Conservation (phyloP, 176 grass and related monocot species). For the Paspalum notatum region DNA sequence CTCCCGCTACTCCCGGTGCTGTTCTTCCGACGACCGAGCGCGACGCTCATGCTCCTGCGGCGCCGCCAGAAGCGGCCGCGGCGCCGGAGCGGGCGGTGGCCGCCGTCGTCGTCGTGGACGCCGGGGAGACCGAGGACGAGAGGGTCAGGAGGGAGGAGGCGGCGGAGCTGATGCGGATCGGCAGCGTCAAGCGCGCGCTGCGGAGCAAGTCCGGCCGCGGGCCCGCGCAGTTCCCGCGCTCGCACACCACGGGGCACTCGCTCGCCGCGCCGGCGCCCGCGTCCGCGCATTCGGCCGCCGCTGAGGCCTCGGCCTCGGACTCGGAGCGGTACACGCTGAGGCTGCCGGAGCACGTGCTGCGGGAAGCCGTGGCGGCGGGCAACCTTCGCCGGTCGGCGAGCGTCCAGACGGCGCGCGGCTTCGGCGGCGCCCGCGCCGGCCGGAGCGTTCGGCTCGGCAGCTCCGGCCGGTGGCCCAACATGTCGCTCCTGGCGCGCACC, state of each 20-base stretch:
- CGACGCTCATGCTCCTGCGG: no score
- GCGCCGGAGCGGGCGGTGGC: constrained; percentile 8
- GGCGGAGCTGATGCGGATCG: constrained; percentile 64
- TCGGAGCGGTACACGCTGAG: constrained; percentile 69
- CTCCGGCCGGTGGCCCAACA: constrained; percentile 64
- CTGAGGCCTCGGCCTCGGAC: not conserved
- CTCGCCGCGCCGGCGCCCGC: constrained; percentile 12
- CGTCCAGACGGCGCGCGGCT: constrained; percentile 44
- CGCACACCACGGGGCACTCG: constrained; percentile 86
- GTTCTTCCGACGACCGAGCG: not conserved
- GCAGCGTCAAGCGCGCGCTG: constrained; percentile 57
- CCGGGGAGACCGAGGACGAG: constrained; percentile 51
- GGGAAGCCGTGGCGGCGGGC: constrained; percentile 44
- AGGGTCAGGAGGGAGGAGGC: constrained; percentile 51
- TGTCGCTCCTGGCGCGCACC: constrained; percentile 49
- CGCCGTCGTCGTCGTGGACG: constrained; percentile 35
- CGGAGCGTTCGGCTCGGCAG: constrained; percentile 61
- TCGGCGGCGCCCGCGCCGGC: constrained; percentile 21
- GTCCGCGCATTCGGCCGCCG: not conserved
- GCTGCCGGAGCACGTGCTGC: constrained; percentile 66
- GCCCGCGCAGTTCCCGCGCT: constrained; percentile 60
- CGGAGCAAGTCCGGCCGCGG: constrained; percentile 41
- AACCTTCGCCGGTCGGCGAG: constrained; percentile 57
- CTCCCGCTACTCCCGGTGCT: no score
- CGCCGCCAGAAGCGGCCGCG: not conserved